phyloP scores from a whole-genome alignment of 345 rosid genomes.

The Murraya paniculata region DNA sequence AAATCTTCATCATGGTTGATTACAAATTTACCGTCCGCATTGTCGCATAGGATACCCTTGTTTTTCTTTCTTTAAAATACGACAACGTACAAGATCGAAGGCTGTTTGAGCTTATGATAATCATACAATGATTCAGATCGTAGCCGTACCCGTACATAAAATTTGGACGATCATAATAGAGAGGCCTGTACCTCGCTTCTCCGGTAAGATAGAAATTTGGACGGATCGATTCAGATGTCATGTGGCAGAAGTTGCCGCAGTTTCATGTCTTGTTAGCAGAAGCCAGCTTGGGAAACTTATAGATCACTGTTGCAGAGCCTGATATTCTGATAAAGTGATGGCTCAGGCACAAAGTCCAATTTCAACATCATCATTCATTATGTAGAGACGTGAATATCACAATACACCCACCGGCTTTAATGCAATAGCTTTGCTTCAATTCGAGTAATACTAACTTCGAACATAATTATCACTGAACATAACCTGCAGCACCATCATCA shows the following conservation, averaged over 20 bases:
- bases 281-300: background rate
- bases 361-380: background rate
- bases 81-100: background rate
- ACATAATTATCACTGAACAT: background rate
- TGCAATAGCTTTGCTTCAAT: background rate
- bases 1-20: background rate
- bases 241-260: background rate
- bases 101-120: background rate
- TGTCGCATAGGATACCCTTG: conserved; percentile 7
- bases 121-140: background rate
- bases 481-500: conserved; percentile 4
- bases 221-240: background rate
- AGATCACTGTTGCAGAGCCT: conserved; percentile 9
- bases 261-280: background rate
- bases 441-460: background rate
- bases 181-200: background rate
- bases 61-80: background rate
- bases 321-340: conserved; percentile 27
- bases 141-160: background rate
- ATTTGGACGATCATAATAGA: background rate
- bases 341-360: conserved; percentile 21
- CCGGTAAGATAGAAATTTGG: background rate
- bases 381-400: background rate
- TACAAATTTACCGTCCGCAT: background rate
- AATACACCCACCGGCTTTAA: background rate